Evolutionary conservation across 2,329 filamentous ascomycete genomes (phyloP).

Genomic region (Fusarium acutatum): DNA sequence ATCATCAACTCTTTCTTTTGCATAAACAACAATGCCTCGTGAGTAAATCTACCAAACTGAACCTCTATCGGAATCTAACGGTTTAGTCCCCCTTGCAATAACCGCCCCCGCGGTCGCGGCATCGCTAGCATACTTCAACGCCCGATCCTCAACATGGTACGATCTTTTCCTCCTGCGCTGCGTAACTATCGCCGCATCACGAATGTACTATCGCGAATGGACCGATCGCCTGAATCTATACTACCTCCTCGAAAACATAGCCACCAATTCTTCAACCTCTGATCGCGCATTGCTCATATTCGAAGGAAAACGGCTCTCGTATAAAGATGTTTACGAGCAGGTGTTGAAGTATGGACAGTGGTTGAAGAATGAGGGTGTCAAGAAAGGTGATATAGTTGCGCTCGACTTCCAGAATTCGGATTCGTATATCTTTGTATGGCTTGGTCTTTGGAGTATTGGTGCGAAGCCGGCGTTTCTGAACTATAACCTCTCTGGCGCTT

Average conservation of each 20-base stretch:
- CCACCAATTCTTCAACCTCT: slow-evolving; percentile 60
- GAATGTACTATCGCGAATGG: slow-evolving; percentile 57
- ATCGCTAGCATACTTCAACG: slow-evolving; percentile 80
- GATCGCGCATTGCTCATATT: slow-evolving; percentile 71
- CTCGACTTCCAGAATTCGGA: slow-evolving; percentile 84
- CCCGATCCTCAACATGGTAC: slow-evolving; percentile 71
- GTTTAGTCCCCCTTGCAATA: slow-evolving; percentile 60
- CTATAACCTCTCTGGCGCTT: slow-evolving; percentile 78
- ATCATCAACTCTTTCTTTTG: background rate
- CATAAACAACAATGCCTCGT: slow-evolving; percentile 29
- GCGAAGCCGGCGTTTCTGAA: slow-evolving; percentile 88
- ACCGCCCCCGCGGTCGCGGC: slow-evolving; percentile 71
- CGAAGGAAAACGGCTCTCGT: slow-evolving; percentile 75
- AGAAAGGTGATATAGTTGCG: slow-evolving; percentile 79
- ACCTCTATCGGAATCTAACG: background rate
- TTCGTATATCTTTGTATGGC: slow-evolving; percentile 77
- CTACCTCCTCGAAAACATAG: slow-evolving; percentile 76
- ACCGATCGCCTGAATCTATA: slow-evolving; percentile 74
- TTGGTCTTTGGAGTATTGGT: slow-evolving; percentile 84
- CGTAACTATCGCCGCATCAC: slow-evolving; percentile 56
- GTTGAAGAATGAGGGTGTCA: slow-evolving; percentile 71
- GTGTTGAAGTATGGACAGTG: slow-evolving; percentile 78
- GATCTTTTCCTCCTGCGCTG: slow-evolving; percentile 70
- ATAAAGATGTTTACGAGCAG: slow-evolving; percentile 76
- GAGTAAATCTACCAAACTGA: background rate